Conservation (phyloP, 192 early-diverging fungal genomes). For the Rhizoclosmatium globosum region DNA sequence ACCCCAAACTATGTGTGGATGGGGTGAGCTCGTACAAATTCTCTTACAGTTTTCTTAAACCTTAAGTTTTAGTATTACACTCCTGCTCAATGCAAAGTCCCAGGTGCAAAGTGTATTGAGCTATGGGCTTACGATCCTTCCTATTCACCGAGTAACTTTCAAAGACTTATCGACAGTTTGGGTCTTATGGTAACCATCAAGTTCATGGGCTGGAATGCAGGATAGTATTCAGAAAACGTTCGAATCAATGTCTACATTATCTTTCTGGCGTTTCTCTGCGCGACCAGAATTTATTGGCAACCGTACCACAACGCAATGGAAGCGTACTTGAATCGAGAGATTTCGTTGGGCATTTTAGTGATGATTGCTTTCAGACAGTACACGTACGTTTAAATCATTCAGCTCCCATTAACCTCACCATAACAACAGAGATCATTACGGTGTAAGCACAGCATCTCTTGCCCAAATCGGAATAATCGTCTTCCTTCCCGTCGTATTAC, state of each 20-base stretch:
- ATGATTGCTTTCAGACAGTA: constrained; percentile 23
- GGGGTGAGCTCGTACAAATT: constrained; percentile 14
- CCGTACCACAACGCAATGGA: constrained; percentile 31
- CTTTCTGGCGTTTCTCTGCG: constrained; percentile 27
- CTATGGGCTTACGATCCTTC: background rate
- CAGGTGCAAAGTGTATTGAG: constrained; percentile 3
- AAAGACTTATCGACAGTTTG: background rate
- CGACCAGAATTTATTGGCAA: constrained; percentile 27
- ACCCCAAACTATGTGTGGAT: background rate
- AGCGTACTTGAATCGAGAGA: constrained; percentile 37
- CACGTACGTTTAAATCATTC: constrained; percentile 4
- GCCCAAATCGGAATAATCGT: constrained; percentile 16
- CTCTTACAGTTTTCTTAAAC: background rate
- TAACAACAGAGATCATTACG: too few species aligned
- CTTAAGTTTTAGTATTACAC: constrained; percentile 7
- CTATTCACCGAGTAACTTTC: background rate
- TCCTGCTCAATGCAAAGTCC: background rate
- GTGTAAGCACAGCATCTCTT: background rate
- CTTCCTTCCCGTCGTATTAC: constrained; percentile 13
- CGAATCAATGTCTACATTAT: constrained; percentile 25
- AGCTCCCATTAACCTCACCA: too few species aligned
- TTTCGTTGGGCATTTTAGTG: constrained; percentile 22
- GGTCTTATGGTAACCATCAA: constrained; percentile 4
- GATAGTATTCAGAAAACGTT: background rate
- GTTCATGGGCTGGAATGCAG: constrained; percentile 4